A percentile compares a stretch with the other conserved stretches of the same genome.
Evolutionary conservation across 306 rosid species (phyloP).

Genomic region (Malus sieversii): DNA sequence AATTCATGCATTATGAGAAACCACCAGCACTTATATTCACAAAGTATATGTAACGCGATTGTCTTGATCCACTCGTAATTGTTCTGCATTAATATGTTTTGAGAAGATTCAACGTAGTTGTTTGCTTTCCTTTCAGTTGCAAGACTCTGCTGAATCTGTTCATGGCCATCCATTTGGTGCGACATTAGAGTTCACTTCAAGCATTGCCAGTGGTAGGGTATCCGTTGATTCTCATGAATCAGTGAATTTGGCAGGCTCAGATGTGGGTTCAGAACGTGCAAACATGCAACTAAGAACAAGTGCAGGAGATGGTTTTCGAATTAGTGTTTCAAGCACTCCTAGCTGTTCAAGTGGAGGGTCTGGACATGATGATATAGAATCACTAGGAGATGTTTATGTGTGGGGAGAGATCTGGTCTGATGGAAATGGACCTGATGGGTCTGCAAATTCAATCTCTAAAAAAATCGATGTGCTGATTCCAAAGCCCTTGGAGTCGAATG

Average conservation of each 20-base stretch:
- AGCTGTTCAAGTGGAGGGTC: constrained; percentile 69
- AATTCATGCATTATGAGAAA: not conserved
- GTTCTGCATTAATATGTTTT: constrained; percentile 7
- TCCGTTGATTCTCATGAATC: constrained; percentile 53
- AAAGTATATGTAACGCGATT: not conserved
- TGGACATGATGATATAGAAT: constrained; percentile 87
- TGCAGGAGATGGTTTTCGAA: constrained; percentile 69
- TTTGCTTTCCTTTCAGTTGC: constrained; percentile 31
- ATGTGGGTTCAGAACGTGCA: constrained; percentile 55
- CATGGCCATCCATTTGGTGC: constrained; percentile 40
- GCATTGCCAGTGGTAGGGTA: constrained; percentile 34
- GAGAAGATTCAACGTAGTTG: not conserved
- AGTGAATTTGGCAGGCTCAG: constrained; percentile 38
- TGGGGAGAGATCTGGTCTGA: constrained; percentile 93
- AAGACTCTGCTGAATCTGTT: constrained; percentile 33
- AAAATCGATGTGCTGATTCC: constrained; percentile 62
- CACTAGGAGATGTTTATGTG: constrained; percentile 80
- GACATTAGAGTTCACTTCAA: constrained; percentile 48
- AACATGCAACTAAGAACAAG: constrained; percentile 70
- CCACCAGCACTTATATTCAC: not conserved
- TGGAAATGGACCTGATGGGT: constrained; percentile 45
- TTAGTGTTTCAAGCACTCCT: constrained; percentile 79
- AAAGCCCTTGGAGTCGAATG: constrained; percentile 67
- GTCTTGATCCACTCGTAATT: not conserved
- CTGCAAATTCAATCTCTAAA: constrained; percentile 33